Base-by-base conservation (phyloP, 2,329 filamentous ascomycete species). In the Epichloe scottii region DNA sequence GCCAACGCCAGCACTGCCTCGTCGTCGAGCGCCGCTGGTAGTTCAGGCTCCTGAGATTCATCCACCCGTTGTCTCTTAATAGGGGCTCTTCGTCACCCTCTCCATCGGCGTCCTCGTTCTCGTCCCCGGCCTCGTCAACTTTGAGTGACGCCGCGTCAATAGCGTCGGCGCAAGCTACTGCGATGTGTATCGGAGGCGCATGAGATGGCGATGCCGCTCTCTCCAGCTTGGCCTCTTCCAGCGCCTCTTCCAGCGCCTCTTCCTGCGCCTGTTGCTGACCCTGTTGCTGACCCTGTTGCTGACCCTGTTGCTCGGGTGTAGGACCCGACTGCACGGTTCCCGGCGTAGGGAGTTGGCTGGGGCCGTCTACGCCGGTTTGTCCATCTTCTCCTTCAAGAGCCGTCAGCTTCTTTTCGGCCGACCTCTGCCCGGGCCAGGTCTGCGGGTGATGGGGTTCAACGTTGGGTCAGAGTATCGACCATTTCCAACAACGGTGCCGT, bases 361-460 rank as follows among this genome's bases (percentile, higher is more conserved):
- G 5, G 15, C 14, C n/a, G 5, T 37, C 21, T 5, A 38, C 15
- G 40, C 17, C 14, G 8, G 12, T 2, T n/a, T 42, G 39, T 12
- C 17, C 38, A 17, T 21, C 12, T 5, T 17, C 26, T 17, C 5
- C 11, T 7, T 42, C 17, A 14, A 30, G 21, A 26, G 23, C 26
- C 46, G 11, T 6, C 46, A 4, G 38, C 15, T 66, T 63, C 59
- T 79, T 81, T 71, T 68, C 0, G 76, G 74, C 6, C 78, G 69
- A 2, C 77, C 76, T 43, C 78, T 71, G 12, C 78, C 77, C 3
- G 78, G 78, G 0, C 78, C 78, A 4, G 78, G 78, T 26, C 78
- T 71, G 15, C 78, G 70, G n/a, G 76, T 81, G 57, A 81, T 80
- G 48, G 78, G 78, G 52, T 81, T 80, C 55, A 68, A 49, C 0